These are phyloP conservation scores for Gracilaria caudata DNA, from an alignment of 23 red algal species.

Conservation along the genomic window DNA sequence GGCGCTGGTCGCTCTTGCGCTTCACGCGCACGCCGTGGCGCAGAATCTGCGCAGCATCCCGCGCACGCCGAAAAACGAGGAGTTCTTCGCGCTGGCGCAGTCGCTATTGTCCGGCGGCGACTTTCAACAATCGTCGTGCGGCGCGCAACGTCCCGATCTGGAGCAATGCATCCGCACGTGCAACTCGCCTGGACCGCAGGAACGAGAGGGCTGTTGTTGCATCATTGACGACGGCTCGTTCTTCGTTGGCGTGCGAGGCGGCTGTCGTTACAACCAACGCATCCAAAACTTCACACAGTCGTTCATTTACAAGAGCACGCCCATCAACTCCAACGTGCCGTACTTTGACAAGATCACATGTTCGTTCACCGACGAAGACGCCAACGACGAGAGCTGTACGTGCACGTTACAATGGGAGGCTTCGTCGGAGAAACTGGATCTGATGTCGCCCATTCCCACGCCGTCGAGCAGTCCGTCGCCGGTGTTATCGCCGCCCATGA, in stretches of 20 bases:
- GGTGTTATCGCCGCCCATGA: background rate
- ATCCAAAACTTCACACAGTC: constrained; percentile 1
- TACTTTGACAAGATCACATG: constrained; percentile 13
- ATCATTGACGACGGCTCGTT: background rate
- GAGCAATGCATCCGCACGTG: background rate
- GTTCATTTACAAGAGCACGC: constrained; percentile 17
- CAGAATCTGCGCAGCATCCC: constrained; percentile 11
- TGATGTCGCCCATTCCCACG: constrained; percentile 9
- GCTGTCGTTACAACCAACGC: constrained; percentile 31
- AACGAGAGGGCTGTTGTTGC: constrained; percentile 38
- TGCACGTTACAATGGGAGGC: constrained; percentile 28
- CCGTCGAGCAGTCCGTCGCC: constrained; percentile 4
- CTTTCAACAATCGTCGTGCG: background rate
- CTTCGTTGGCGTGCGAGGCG: constrained; percentile 16
- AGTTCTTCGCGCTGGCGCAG: constrained; percentile 25
- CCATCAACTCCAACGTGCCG: constrained; percentile 8
- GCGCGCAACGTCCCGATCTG: background rate
- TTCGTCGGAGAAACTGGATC: background rate
- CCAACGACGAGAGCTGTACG: constrained; percentile 6
- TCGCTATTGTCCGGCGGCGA: background rate
- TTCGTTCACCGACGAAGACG: constrained; percentile 6
- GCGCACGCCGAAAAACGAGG: background rate
- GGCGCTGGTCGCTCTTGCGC: background rate
- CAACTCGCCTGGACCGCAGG: constrained; percentile 17
- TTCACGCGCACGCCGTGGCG: background rate